Evolutionary conservation across 2,329 filamentous ascomycete species (phyloP), one percentile per base, ranked within the genome.

Genomic region (Nemania abortiva): DNA sequence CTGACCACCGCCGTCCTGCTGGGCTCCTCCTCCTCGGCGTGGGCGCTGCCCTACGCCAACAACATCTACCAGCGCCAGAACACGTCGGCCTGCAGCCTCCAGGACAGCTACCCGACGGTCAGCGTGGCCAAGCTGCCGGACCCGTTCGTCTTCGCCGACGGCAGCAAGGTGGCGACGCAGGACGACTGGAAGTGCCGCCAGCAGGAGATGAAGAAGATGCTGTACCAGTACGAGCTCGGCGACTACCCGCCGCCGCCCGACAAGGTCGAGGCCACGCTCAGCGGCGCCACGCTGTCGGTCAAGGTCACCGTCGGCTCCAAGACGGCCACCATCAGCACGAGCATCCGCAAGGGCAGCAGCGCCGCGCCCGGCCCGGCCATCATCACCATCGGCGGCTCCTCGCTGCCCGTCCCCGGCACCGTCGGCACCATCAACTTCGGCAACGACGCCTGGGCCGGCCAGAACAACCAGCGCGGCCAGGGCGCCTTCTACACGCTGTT

Each of bases 401-500:
- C 84, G 69, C 82, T 91, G 58, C 87, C 88, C 18, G 81, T 88
- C 58, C 87, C 87, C 1, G 80, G 78, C 42, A 83, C 80, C 57
- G 84, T 90, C 31, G 88, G 85, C 45, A 86, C 84, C 65, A 87
- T 90, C 74, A 86, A 80, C 70, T 90, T 90, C 79, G 83, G 84
- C 79, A 90, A 89, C 77, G 84, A 88, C 74, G 82, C 84, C 31
- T 86, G 90, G 67, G 88, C 83, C 24, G 81, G 82, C 22, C 87
- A 90, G 79, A 75, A 77, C 42, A 76, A 76, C 22, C 86, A 83
- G 66, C 87, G 87, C 61, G 88, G 88, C 61, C 80, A 83, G 71
- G 88, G 88, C 67, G 82, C 83, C 63, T 90, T 90, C 81, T 90
- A 87, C 79, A 84, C 84, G 54, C 81, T 90, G 5, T 89, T 89